Base-by-base conservation (phyloP, 768 basidiomycete species). In the Cantharellus cinnabarinus region DNA sequence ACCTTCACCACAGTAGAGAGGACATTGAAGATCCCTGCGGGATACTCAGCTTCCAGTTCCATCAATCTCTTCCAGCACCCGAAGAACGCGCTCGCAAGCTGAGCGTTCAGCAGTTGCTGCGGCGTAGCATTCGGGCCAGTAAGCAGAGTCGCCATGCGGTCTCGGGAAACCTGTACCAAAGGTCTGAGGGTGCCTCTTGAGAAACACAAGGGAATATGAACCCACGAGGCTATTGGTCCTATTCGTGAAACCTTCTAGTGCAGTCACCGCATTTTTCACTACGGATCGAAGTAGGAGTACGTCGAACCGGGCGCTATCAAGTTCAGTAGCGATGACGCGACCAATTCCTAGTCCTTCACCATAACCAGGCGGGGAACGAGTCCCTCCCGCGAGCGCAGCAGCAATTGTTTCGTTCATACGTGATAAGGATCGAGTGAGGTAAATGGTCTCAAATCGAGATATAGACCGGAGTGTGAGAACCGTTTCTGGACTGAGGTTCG, bases 241-340 rank as follows among this genome's bases (percentile, higher is more conserved):
- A 3, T 75, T 72, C 29, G 79, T 65, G 63, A 89, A 73, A 62
- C 73, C 75, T n/a, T 90, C 88, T 53, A 98, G 66, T 59, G 81
- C 79, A 2, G 76, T 71, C 5, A 75, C 75, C 0, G 78, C 80
- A 66, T 80, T 83, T 68, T 81, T 83, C 10, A 91, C 88, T 4
- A 95, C 82, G 3, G 81, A 75, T 60, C 76, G 77, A 5, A 89
- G 80, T 10, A 99, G 73, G 42, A 98, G 68, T 0, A 94, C 94
- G 70, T 99, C 95, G 67, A 94, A 95, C 62, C 82, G 77, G 10
- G 89, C 89, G 2, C 89, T 80, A 68, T 97, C 91, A 3, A 99
- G 77, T 66, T 98, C 95, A 68, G 98, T 98, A 37, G 80, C 79
- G 29, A 93, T 74, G 1, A 78, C 76, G 5, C 95, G 76, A 1